These are phyloP conservation scores for Ustilaginoidea virens DNA, from an alignment of 2,329 filamentous ascomycete genomes.

Conservation along the genomic window DNA sequence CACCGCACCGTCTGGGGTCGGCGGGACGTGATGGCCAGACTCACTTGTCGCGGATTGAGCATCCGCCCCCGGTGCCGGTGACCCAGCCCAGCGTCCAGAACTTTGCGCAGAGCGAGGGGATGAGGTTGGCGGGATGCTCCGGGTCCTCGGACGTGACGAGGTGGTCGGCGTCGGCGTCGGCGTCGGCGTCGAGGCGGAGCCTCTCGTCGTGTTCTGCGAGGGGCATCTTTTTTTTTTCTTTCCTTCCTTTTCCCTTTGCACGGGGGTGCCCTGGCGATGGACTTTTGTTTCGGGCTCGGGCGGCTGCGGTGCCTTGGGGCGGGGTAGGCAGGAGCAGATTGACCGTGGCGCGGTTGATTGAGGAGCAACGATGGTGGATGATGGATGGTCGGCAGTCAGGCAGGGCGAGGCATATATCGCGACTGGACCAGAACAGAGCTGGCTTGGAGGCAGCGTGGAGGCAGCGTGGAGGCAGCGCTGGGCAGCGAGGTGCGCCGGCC, in stretches of 20 bases:
- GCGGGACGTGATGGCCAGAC: too few relatives aligned
- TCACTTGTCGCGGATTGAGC: conserved; percentile 56
- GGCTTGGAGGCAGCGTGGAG: too few relatives aligned
- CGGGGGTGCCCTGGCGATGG: background rate
- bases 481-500: too few relatives aligned
- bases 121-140: conserved; percentile 86
- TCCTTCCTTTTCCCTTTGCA: background rate
- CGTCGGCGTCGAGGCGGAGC: conserved; percentile 10
- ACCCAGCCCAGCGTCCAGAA: conserved; percentile 97
- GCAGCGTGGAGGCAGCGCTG: too few relatives aligned
- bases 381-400: too few relatives aligned
- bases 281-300: background rate
- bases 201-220: background rate
- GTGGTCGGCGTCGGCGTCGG: conserved; percentile 33
- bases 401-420: too few relatives aligned
- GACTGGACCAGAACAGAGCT: too few relatives aligned
- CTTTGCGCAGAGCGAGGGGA: conserved; percentile 81
- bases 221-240: background rate
- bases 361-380: too few relatives aligned
- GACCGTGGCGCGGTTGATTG: too few relatives aligned
- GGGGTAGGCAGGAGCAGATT: too few relatives aligned
- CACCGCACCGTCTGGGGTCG: too few relatives aligned
- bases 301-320: too few relatives aligned
- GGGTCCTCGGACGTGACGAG: conserved; percentile 51
- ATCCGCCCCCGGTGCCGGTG: conserved; percentile 70